Conservation (phyloP, 495 filamentous ascomycete genomes). For the Lepraria neglecta region DNA sequence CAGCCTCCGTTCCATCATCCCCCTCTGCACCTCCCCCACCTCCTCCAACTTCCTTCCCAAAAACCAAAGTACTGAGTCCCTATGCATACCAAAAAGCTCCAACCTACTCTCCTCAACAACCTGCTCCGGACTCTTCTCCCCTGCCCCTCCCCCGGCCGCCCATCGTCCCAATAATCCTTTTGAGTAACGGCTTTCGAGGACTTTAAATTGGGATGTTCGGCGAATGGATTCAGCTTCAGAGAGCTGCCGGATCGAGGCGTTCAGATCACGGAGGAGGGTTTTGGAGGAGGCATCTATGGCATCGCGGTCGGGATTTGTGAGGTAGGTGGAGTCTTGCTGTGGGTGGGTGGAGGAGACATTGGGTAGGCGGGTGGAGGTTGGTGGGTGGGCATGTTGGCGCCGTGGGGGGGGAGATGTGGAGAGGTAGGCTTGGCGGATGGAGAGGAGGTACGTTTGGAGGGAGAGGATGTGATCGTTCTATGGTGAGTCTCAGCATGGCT, state of each 20-base stretch:
- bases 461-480: constrained; percentile 81
- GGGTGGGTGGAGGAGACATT: constrained; percentile 25
- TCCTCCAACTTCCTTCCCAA: constrained; percentile 66
- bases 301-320: constrained; percentile 66
- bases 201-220: constrained; percentile 57
- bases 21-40: constrained; percentile 67
- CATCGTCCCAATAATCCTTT: constrained; percentile 61
- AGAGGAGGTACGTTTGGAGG: constrained; percentile 68
- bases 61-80: constrained; percentile 80
- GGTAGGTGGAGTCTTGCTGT: constrained; percentile 35
- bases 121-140: constrained; percentile 53
- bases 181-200: constrained; percentile 65
- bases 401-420: constrained; percentile 57
- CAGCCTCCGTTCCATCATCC: constrained; percentile 86
- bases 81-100: constrained; percentile 51
- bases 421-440: constrained; percentile 85
- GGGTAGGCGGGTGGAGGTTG: constrained; percentile 27
- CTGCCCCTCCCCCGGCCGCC: constrained; percentile 55
- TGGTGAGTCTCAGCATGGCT: constrained; percentile 12
- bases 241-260: constrained; percentile 66
- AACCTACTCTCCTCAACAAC: constrained; percentile 60
- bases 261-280: constrained; percentile 72
- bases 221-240: constrained; percentile 76
- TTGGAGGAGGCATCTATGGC: constrained; percentile 81
- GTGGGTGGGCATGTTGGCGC: constrained; percentile 33